Conservation (phyloP, 169 alveolate species). For the Cryptosporidium viatorum region DNA sequence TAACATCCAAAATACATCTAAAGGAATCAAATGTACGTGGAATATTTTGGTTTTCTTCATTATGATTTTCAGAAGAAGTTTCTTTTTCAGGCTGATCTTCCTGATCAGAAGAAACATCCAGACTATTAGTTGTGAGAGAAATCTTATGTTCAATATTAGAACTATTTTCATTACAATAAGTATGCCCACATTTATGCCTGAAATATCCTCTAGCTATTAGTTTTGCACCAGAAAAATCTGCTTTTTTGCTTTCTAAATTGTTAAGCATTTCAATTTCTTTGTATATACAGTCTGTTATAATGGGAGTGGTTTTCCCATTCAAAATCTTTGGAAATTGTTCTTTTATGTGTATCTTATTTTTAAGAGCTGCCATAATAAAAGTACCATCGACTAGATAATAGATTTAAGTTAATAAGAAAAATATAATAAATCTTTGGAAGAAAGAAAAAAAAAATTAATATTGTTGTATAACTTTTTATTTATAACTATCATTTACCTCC, state of each 20-base stretch:
- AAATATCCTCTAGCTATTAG: slow-evolving; percentile 57
- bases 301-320: slow-evolving; percentile 70
- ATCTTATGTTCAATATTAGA: background rate
- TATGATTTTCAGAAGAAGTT: background rate
- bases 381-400: slow-evolving; percentile 70
- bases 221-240: slow-evolving; percentile 72
- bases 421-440: background rate
- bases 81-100: background rate
- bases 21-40: slow-evolving; percentile 55
- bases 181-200: slow-evolving; percentile 67
- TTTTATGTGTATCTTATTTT: slow-evolving; percentile 70
- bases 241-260: background rate
- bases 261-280: slow-evolving; percentile 50
- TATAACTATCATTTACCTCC: background rate
- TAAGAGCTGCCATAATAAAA: slow-evolving; percentile 70
- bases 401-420: background rate
- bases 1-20: slow-evolving; percentile 59
- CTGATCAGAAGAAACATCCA: background rate
- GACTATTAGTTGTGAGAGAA: background rate
- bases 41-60: background rate
- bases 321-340: slow-evolving; percentile 74
- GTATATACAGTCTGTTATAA: slow-evolving; percentile 69
- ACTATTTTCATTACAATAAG: slow-evolving; percentile 1
- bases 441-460: background rate
- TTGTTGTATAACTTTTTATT: background rate